Conservation (phyloP, 257 asterid species). For the Solanum commersonii region DNA sequence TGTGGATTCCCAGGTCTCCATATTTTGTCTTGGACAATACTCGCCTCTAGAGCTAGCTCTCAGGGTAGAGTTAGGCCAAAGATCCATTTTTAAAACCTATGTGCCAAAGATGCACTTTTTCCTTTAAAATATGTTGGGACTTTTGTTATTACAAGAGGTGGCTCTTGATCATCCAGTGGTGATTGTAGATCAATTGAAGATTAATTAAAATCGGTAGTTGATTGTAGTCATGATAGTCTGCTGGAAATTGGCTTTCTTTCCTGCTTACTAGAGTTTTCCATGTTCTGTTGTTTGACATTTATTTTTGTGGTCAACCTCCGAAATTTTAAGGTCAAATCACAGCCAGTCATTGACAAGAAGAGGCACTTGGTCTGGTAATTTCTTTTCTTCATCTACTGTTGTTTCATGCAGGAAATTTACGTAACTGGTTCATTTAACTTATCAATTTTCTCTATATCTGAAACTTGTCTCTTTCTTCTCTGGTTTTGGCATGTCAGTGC, state of each 20-base stretch:
- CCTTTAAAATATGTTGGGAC: not conserved
- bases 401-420: not conserved
- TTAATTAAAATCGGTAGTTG: not conserved
- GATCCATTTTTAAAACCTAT: not conserved
- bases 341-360: conserved; percentile 76
- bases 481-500: not conserved
- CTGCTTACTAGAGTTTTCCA: not conserved
- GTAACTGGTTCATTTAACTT: not conserved
- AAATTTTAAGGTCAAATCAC: conserved; percentile 68
- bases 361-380: conserved; percentile 84
- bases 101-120: not conserved
- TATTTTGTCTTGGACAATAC: not conserved
- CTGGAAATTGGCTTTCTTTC: not conserved
- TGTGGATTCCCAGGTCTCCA: not conserved
- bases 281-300: conserved; percentile 3
- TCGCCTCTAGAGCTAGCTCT: not conserved
- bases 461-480: not conserved
- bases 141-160: not conserved
- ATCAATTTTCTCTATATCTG: not conserved
- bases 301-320: not conserved
- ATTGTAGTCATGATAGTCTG: not conserved
- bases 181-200: not conserved
- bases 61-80: not conserved
- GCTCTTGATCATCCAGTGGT: not conserved
- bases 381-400: conserved; percentile 4